Percentiles rank a stretch among this genome's conserved stretches.
These are phyloP conservation scores for Sugiyamaella xylanicola DNA, from an alignment of 1,139 yeast genomes.

Conservation along the genomic window DNA sequence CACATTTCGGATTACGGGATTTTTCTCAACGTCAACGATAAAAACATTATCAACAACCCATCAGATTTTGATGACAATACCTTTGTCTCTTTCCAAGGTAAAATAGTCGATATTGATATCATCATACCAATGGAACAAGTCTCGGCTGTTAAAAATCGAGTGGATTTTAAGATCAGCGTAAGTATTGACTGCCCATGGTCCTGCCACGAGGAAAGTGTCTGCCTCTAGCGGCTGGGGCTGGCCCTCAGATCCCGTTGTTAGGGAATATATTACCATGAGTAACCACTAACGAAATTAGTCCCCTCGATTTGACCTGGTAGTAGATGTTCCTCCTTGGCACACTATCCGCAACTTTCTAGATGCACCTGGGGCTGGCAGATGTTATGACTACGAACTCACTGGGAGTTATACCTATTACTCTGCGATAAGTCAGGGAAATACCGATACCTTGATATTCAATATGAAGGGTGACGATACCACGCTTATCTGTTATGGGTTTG, in stretches of 20 bases:
- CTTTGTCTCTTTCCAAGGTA: conserved; percentile 73
- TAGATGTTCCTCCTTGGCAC: conserved; percentile 91
- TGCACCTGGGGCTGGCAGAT: conserved; percentile 63
- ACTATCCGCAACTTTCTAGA: conserved; percentile 73
- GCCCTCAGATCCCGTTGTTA: neutral
- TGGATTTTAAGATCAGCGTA: conserved; percentile 52
- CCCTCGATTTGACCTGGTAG: conserved; percentile 59
- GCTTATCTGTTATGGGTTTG: conserved; percentile 74
- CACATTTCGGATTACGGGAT: conserved; percentile 57
- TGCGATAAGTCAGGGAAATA: conserved; percentile 61
- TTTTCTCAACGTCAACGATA: conserved; percentile 78
- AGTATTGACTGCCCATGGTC: conserved; percentile 17
- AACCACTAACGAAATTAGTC: conserved; percentile 44
- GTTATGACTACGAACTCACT: conserved; percentile 58
- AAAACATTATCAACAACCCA: conserved; percentile 86
- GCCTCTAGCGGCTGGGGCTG: neutral
- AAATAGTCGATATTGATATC: conserved; percentile 51
- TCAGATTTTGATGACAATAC: conserved; percentile 79
- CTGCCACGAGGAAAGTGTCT: too few species aligned
- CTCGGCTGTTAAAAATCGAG: conserved; percentile 56
- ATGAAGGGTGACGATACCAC: conserved; percentile 68
- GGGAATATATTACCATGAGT: too few species aligned
- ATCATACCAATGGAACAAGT: conserved; percentile 65
- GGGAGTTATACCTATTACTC: conserved; percentile 70
- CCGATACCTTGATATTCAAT: conserved; percentile 68